Evolutionary conservation across 768 basidiomycete species (phyloP), one percentile per base, ranked within the genome.

Genomic region (Phanerochaete sordida): DNA sequence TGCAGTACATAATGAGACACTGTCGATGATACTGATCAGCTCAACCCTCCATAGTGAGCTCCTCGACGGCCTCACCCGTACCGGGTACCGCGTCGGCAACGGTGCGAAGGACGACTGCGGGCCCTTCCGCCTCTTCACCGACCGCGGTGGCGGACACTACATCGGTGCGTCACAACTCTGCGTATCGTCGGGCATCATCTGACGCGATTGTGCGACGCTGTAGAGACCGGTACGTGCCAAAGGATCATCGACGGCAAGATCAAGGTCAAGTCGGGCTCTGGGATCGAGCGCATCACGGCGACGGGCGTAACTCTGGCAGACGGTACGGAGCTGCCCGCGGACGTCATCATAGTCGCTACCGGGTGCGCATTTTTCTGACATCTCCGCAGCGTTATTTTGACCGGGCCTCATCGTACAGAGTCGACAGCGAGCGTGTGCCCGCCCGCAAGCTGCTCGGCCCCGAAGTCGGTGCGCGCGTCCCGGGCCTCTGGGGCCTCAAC

Each of bases 401-500:
- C n/a, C n/a, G n/a, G n/a, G n/a, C n/a, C n/a, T n/a, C n/a, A n/a
- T n/a, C n/a, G n/a, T n/a, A n/a, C 37, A 64, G 62, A n/a, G 60
- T 64, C 39, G 59, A 45, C 30, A 59, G 60, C 35, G 24, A n/a
- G 16, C 53, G 62, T 15, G 59, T 39, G 1, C 48, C 55, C 24
- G 43, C 60, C 37, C 58, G 58, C 28, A n/a, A 19, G 21, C 69
- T 87, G 4, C 79, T 82, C 56, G 84, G 81, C 0, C 71, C 78
- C 2, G 76, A 79, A n/a, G 68, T 82, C 11, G 76, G 72, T 1
- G 63, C 73, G 39, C 73, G 76, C 66, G 73, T 86, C 60, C 77
- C 80, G 56, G 74, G 78, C 16, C 70, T 88, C 19, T 84, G 87
- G 89, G 83, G 88, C 37, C 64, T 90, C 59, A 80, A 87, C 68